Percentiles rank a stretch among this genome's conserved stretches.
Conservation (phyloP, 139 green algal genomes). For the Zygnema circumcarinatum region DNA sequence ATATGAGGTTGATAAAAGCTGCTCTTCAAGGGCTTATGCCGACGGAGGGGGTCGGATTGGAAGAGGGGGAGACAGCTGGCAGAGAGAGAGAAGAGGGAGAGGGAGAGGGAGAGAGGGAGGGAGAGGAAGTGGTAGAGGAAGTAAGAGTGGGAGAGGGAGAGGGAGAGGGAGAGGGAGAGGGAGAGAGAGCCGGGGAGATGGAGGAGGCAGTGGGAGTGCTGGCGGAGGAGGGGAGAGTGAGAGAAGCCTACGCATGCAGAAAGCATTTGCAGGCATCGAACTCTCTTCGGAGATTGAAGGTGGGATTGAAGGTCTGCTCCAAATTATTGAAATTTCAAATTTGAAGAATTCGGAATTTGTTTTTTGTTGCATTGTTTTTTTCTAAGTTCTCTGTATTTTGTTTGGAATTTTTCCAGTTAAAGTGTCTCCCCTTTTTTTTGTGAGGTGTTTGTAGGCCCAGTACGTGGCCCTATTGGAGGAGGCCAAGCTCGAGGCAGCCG, state of each 20-base stretch:
- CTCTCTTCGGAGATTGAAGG: not conserved
- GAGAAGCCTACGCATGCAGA: not conserved
- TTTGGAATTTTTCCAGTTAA: too few species aligned
- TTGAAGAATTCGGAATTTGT: too few species aligned
- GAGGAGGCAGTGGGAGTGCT: not conserved
- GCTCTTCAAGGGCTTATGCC: not conserved
- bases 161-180: not conserved
- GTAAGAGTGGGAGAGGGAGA: not conserved
- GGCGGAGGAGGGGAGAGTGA: not conserved
- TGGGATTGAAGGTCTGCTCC: too few species aligned
- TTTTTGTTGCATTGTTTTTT: too few species aligned
- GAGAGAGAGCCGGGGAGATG: not conserved
- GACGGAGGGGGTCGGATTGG: not conserved
- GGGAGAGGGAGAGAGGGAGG: not conserved
- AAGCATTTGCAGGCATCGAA: not conserved
- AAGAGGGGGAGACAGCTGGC: not conserved
- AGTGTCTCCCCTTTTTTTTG: too few species aligned
- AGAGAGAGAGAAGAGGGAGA: not conserved
- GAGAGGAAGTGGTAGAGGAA: not conserved
- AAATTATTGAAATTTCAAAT: too few species aligned
- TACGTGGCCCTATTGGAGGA: not conserved
- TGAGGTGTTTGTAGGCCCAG: too few species aligned
- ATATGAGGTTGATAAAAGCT: not conserved
- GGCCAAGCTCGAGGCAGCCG: not conserved
- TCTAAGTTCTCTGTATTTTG: too few species aligned